Percentiles rank a stretch among this genome's conserved stretches.
Conservation (phyloP, 441 rosid species). For the Croton laevigatus region DNA sequence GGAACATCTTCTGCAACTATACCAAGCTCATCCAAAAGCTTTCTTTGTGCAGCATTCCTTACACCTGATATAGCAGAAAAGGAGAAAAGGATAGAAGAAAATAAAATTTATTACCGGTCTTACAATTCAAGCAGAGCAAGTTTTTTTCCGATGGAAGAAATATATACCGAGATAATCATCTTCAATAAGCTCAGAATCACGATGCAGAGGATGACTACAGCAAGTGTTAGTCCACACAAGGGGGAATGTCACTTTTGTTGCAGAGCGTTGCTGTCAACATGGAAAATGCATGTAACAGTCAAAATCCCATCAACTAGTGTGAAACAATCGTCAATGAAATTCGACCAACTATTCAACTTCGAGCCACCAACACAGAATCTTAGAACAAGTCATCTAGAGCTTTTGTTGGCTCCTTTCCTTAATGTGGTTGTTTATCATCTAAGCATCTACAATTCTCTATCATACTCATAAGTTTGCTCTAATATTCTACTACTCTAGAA, state of each 20-base stretch:
- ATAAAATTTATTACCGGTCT: background rate
- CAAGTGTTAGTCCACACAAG: slow-evolving; percentile 99
- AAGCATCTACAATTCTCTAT: background rate
- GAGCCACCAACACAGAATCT: background rate
- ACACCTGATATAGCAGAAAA: slow-evolving; percentile 45
- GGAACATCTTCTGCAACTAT: slow-evolving; percentile 84
- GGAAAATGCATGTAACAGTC: background rate
- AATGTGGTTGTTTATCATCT: background rate
- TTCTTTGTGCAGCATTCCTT: slow-evolving; percentile 96
- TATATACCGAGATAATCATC: slow-evolving; percentile 68
- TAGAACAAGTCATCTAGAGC: background rate
- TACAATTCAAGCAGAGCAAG: background rate
- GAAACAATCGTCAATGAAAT: background rate
- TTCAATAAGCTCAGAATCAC: slow-evolving; percentile 80
- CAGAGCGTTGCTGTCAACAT: slow-evolving; percentile 78
- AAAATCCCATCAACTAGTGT: background rate
- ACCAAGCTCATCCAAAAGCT: slow-evolving; percentile 92
- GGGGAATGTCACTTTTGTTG: slow-evolving; percentile 93
- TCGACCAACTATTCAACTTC: background rate
- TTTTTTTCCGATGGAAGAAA: background rate
- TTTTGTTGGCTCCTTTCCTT: background rate
- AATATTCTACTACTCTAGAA: background rate
- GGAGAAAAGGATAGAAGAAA: slow-evolving; percentile 9
- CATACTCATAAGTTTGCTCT: background rate
- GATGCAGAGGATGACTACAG: slow-evolving; percentile 94